Evolutionary conservation across 2,329 filamentous ascomycete species (phyloP).

Genomic region (Drechslerella stenobrocha): DNA sequence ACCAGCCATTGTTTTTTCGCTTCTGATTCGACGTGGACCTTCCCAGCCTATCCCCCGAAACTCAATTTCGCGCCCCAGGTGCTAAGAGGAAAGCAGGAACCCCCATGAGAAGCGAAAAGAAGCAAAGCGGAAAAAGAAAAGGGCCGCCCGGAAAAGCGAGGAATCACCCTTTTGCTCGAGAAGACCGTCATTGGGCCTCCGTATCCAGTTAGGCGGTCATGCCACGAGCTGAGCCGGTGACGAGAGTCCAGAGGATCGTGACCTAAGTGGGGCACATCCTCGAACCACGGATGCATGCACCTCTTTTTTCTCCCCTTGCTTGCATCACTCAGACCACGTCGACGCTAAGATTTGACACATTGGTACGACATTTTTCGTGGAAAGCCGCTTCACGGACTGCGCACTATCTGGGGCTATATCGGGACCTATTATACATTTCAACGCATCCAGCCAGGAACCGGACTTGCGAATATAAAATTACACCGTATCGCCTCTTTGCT

Average conservation of each 20-base stretch:
- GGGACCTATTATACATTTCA: slow-evolving; percentile 39
- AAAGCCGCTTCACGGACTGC: slow-evolving; percentile 37
- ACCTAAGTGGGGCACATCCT: slow-evolving; percentile 39
- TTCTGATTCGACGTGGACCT: slow-evolving; percentile 9
- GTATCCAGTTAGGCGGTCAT: slow-evolving; percentile 32
- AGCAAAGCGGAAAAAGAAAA: slow-evolving; percentile 21
- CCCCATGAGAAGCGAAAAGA: slow-evolving; percentile 13
- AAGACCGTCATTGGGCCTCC: slow-evolving; percentile 43
- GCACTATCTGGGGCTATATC: slow-evolving; percentile 41
- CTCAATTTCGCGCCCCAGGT: slow-evolving; percentile 5
- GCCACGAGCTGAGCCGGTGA: slow-evolving; percentile 42
- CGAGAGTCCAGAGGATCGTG: slow-evolving; percentile 44
- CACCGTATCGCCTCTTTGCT: slow-evolving; percentile 47
- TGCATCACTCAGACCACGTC: slow-evolving; percentile 45
- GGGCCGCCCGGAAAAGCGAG: neutral
- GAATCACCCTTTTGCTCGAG: slow-evolving; percentile 18
- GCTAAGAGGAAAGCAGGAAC: slow-evolving; percentile 9
- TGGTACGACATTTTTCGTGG: slow-evolving; percentile 44
- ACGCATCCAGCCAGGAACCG: slow-evolving; percentile 24
- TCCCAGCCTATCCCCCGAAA: slow-evolving; percentile 17
- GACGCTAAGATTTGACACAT: slow-evolving; percentile 47
- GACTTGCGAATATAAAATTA: slow-evolving; percentile 48
- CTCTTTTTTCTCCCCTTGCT: slow-evolving; percentile 25
- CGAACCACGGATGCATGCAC: slow-evolving; percentile 35
- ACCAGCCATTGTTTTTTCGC: slow-evolving; percentile 29